Evolutionary conservation across 2,329 filamentous ascomycete species (phyloP).

Genomic region (Penicillium crustosum): DNA sequence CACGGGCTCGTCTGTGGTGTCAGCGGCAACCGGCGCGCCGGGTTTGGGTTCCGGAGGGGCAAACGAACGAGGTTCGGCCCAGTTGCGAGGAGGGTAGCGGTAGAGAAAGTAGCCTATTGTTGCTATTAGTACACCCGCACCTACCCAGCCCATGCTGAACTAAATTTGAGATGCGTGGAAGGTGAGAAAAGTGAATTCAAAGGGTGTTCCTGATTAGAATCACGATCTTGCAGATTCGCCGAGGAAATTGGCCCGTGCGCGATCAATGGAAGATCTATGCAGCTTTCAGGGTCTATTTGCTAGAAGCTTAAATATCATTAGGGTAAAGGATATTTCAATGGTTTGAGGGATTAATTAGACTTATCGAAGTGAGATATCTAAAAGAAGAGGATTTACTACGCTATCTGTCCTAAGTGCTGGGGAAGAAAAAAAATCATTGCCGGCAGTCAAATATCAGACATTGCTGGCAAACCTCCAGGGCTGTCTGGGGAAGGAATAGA

Average conservation of each 20-base stretch:
- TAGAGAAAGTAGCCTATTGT: constrained; percentile 44
- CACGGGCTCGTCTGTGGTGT: constrained; percentile 13
- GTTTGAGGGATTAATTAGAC: not conserved
- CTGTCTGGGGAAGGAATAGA: constrained; percentile 6
- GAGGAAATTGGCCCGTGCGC: constrained; percentile 20
- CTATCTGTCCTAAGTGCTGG: not conserved
- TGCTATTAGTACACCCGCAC: constrained; percentile 40
- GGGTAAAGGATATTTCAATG: not conserved
- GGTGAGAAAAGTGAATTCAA: not conserved
- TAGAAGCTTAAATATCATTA: not conserved
- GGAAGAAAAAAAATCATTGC: not conserved
- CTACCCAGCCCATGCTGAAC: constrained; percentile 45
- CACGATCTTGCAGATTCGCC: constrained; percentile 13
- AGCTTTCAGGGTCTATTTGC: not conserved
- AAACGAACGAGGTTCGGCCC: constrained; percentile 21
- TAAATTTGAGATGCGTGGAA: not conserved
- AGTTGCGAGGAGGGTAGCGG: constrained; percentile 39
- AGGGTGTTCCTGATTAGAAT: constrained; percentile 5
- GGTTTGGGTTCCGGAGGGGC: constrained; percentile 20
- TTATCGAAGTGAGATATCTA: not conserved
- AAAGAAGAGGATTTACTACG: not conserved
- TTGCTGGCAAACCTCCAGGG: not conserved
- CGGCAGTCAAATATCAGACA: not conserved
- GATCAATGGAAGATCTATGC: constrained; percentile 5
- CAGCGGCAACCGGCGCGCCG: constrained; percentile 13